phyloP scores from a whole-genome alignment of 352 stramenopile genomes.

The Globisporangium radiosum region DNA sequence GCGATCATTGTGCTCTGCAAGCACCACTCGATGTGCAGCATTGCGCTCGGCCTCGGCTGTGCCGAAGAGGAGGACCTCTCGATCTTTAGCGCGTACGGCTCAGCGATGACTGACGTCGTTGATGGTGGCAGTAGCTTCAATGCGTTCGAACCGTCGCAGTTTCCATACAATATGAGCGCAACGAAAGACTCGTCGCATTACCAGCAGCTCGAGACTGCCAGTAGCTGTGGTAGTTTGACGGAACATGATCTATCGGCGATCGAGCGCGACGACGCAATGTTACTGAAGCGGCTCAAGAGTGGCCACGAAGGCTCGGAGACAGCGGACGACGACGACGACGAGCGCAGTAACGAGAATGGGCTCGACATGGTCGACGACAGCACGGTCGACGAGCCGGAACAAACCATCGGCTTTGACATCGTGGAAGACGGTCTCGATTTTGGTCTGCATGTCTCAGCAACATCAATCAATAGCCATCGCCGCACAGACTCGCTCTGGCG shows the following conservation, averaged over 20 bases:
- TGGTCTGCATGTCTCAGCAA: conserved; percentile 18
- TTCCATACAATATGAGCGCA: conserved; percentile 14
- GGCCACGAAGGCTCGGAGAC: conserved; percentile 60
- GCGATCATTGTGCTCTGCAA: conserved; percentile 82
- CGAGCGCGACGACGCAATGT: conserved; percentile 63
- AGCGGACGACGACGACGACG: conserved; percentile 39
- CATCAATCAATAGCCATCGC: conserved; percentile 13
- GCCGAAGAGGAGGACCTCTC: conserved; percentile 72
- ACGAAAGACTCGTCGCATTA: conserved; percentile 11
- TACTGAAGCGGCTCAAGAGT: conserved; percentile 60
- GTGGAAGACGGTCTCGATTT: conserved; percentile 46
- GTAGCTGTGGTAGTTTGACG: conserved; percentile 38
- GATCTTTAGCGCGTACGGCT: conserved; percentile 58
- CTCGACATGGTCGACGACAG: conserved; percentile 18
- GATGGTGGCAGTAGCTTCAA: background rate
- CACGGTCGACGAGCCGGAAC: conserved; percentile 19
- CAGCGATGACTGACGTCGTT: conserved; percentile 15
- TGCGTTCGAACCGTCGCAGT: conserved; percentile 11
- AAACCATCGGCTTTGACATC: conserved; percentile 40
- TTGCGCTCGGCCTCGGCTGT: conserved; percentile 67
- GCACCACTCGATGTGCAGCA: conserved; percentile 77
- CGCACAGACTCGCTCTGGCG: conserved; percentile 71
- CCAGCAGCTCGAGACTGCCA: conserved; percentile 10
- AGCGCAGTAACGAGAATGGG: conserved; percentile 14
- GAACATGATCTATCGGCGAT: conserved; percentile 68